These are phyloP conservation scores for Moniliella sp. DNA, from an alignment of 1,284 basidiomycete genomes.

Conservation along the genomic window DNA sequence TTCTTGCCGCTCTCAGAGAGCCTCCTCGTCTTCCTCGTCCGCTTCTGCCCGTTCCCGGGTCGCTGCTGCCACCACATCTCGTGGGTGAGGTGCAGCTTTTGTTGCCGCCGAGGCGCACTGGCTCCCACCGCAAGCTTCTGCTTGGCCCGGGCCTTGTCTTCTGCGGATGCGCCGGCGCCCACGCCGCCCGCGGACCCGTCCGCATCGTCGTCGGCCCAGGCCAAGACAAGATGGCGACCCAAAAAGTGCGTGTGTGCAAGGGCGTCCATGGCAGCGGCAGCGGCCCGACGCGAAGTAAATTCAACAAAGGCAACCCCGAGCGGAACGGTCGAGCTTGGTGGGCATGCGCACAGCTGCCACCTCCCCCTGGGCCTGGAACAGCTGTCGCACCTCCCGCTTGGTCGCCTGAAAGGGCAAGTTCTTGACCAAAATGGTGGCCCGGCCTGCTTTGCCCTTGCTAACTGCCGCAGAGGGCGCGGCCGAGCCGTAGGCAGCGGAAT, in stretches of 20 bases:
- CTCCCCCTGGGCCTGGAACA: slow-evolving; percentile 57
- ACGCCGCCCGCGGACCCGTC: too few relatives aligned
- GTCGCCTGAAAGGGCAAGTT: slow-evolving; percentile 90
- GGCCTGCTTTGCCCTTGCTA: slow-evolving; percentile 36
- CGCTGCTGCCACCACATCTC: too few relatives aligned
- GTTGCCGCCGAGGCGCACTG: too few relatives aligned
- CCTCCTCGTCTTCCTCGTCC: too few relatives aligned
- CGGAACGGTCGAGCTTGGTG: slow-evolving; percentile 52
- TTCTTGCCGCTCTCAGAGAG: too few relatives aligned
- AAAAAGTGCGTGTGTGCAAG: slow-evolving; percentile 83
- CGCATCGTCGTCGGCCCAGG: slow-evolving; percentile 80
- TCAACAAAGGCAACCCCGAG: slow-evolving; percentile 91
- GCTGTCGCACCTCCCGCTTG: slow-evolving; percentile 67
- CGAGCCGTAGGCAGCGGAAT: slow-evolving; percentile 38
- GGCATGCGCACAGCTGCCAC: slow-evolving; percentile 38
- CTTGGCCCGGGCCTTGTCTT: too few relatives aligned
- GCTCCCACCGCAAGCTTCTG: too few relatives aligned
- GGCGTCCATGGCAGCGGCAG: slow-evolving; percentile 17
- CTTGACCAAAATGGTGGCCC: slow-evolving; percentile 55
- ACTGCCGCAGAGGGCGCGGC: slow-evolving; percentile 39
- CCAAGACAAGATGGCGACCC: slow-evolving; percentile 72
- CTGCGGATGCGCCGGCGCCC: too few relatives aligned
- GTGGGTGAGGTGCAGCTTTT: too few relatives aligned
- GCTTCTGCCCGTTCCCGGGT: too few relatives aligned
- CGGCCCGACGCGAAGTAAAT: slow-evolving; percentile 24